phyloP scores from a whole-genome alignment of 2,329 filamentous ascomycete genomes.

The Cladosporium austrohemisphaericum region DNA sequence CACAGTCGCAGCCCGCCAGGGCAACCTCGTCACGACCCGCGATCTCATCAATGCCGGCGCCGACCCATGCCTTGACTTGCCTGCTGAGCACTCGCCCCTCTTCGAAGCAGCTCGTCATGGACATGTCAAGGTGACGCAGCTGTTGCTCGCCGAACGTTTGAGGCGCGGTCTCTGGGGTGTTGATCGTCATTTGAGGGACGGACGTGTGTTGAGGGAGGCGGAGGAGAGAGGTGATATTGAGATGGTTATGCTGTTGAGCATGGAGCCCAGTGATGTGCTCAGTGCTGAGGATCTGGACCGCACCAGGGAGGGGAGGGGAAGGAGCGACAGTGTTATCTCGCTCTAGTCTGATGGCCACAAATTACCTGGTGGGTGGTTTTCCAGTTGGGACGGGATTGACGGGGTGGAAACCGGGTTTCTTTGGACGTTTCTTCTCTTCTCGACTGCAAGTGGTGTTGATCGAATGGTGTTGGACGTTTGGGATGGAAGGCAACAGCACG shows the following conservation, averaged over 20 bases:
- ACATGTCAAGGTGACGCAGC: slow-evolving; percentile 6
- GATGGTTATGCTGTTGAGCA: slow-evolving; percentile 10
- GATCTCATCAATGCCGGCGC: slow-evolving; percentile 3
- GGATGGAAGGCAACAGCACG: too few relatives aligned
- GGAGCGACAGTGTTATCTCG: slow-evolving; percentile 9
- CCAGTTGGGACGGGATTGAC: too few relatives aligned
- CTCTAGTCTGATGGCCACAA: too few relatives aligned
- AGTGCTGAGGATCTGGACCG: slow-evolving; percentile 5
- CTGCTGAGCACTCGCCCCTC: slow-evolving; percentile 6
- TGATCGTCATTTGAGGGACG: slow-evolving; percentile 8
- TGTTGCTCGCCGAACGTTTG: slow-evolving; percentile 8
- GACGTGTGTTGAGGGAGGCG: slow-evolving; percentile 6
- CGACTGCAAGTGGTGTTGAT: too few relatives aligned
- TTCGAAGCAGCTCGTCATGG: slow-evolving; percentile 7
- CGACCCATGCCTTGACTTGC: slow-evolving; percentile 3
- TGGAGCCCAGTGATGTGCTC: slow-evolving; percentile 7
- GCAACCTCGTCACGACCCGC: neutral
- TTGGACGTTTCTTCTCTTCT: neutral
- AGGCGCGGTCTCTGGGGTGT: slow-evolving; percentile 10
- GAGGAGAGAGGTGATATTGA: slow-evolving; percentile 12
- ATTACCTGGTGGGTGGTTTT: too few relatives aligned
- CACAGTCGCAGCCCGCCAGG: slow-evolving; percentile 4
- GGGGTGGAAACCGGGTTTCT: neutral
- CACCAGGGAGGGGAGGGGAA: neutral
- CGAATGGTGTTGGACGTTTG: too few relatives aligned